Evolutionary conservation across 345 rosid genomes (phyloP).

Genomic region (Melaleuca quinquenervia): DNA sequence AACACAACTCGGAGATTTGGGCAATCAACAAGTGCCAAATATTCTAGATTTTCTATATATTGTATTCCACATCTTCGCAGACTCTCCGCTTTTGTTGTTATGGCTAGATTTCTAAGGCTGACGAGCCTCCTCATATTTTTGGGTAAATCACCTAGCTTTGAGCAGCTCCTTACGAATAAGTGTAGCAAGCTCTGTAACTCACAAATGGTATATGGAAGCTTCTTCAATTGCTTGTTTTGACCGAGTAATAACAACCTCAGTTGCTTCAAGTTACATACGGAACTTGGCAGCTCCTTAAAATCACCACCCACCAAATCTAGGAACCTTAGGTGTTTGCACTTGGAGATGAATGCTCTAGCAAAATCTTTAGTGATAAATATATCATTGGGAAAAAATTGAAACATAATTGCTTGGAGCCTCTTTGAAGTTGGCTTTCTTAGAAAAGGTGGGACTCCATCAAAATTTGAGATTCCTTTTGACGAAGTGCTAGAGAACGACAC

Average conservation of each 20-base stretch:
- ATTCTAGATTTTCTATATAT: neutral
- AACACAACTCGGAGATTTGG: neutral
- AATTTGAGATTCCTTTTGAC: neutral
- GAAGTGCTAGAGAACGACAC: neutral
- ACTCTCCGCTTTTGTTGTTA: neutral
- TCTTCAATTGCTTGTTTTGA: fast-evolving
- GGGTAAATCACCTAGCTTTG: neutral
- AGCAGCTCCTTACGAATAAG: fast-evolving
- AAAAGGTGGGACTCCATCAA: neutral
- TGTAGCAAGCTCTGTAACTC: neutral
- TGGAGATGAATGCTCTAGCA: fast-evolving
- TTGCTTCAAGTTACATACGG: neutral
- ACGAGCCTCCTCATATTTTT: neutral
- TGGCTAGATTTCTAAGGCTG: fast-evolving
- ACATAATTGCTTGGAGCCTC: neutral
- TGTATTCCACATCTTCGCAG: neutral
- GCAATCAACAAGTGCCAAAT: fast-evolving
- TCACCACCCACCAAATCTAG: fast-evolving
- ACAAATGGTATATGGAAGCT: neutral
- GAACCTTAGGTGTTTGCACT: neutral
- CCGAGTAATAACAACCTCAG: fast-evolving
- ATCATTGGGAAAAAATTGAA: neutral
- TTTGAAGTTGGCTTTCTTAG: neutral
- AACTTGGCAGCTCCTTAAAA: neutral
- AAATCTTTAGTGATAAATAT: neutral